Evolutionary conservation across 176 grass and related monocot genomes (phyloP).

Genomic region (barley (Hordeum vulgare)): MorexV3_pseudomolecules_assembly NC_058522.1:115446357-115446856

Average conservation of each 20-base stretch:
- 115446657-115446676: too few relatives aligned
- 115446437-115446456: constrained; percentile 52
- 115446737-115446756: neutral
- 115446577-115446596: neutral
- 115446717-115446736: neutral
- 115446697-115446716: too few relatives aligned
- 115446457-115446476: constrained; percentile 80
- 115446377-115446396: neutral
- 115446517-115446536: constrained; percentile 84
- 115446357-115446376: neutral
- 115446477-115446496: constrained; percentile 96
- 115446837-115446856: neutral
- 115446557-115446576: neutral
- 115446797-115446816: neutral
- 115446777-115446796: constrained; percentile 5
- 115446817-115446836: neutral
- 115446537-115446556: constrained; percentile 88
- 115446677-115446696: too few relatives aligned
- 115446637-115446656: neutral
- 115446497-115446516: constrained; percentile 99
- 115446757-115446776: neutral
- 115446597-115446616: neutral
- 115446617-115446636: neutral
- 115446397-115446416: neutral
- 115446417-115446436: constrained; percentile 10